phyloP scores from a whole-genome alignment of 208 protist genomes.

The Strigomonas culicis region DNA sequence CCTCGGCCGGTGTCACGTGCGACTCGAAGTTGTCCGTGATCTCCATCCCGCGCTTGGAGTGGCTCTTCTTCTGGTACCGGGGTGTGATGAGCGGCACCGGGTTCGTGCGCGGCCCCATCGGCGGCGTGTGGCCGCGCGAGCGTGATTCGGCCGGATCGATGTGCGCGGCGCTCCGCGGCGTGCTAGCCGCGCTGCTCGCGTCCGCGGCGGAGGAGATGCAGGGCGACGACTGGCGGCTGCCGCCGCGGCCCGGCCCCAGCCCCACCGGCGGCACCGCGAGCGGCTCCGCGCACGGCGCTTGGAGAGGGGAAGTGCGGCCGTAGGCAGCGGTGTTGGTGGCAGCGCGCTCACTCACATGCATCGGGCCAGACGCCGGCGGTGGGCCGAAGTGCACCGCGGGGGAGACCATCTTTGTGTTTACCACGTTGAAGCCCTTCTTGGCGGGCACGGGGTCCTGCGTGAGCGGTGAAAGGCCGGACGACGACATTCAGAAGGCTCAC shows the following conservation, averaged over 20 bases:
- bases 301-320: too few species aligned
- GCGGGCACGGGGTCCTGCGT: background rate
- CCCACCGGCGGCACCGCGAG: too few species aligned
- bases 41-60: conserved; percentile 43
- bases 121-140: conserved; percentile 19
- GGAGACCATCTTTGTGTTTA: conserved; percentile 9
- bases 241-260: background rate
- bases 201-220: background rate
- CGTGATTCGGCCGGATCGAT: background rate
- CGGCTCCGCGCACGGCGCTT: too few species aligned
- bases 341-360: background rate
- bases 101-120: conserved; percentile 25
- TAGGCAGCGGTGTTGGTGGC: background rate
- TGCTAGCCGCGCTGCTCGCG: background rate
- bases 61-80: conserved; percentile 73
- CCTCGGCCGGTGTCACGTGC: conserved; percentile 31
- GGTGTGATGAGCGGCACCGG: conserved; percentile 77
- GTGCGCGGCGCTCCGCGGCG: background rate
- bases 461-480: background rate
- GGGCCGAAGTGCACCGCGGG: background rate
- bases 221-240: background rate
- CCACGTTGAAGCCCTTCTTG: conserved; percentile 17
- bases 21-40: conserved; percentile 57
- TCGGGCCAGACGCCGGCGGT: background rate
- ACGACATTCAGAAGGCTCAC: conserved; percentile 4